phyloP scores from a whole-genome alignment of 257 asterid species.

The Ballota nigra region DNA sequence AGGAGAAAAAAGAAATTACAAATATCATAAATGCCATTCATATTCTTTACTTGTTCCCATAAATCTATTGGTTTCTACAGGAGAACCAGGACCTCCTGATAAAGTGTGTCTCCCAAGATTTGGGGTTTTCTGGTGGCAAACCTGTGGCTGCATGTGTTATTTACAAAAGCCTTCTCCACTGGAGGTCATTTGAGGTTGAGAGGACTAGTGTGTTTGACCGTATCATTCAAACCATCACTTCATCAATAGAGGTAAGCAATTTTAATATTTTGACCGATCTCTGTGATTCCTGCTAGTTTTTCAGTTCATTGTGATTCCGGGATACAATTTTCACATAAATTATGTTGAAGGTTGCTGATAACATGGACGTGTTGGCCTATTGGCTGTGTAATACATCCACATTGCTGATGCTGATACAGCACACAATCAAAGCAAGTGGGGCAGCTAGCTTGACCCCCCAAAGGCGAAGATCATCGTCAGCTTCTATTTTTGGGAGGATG shows the following conservation, averaged over 20 bases:
- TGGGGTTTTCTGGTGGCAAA: slow-evolving; percentile 94
- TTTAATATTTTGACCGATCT: neutral
- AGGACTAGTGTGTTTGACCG: slow-evolving; percentile 95
- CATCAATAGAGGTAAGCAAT: slow-evolving; percentile 75
- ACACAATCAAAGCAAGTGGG: slow-evolving; percentile 95
- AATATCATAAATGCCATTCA: neutral
- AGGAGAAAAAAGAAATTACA: neutral
- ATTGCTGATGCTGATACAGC: slow-evolving; percentile 93
- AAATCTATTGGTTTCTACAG: slow-evolving; percentile 42
- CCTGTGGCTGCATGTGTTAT: slow-evolving; percentile 94
- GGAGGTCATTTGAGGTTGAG: slow-evolving; percentile 99
- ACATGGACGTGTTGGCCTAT: slow-evolving; percentile 78
- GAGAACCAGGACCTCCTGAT: slow-evolving; percentile 94
- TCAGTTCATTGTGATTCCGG: slow-evolving; percentile 2
- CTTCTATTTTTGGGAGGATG: slow-evolving; percentile 98
- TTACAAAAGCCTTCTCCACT: slow-evolving; percentile 95
- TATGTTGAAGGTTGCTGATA: slow-evolving; percentile 69
- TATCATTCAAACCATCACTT: slow-evolving; percentile 78
- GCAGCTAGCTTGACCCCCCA: slow-evolving; percentile 97
- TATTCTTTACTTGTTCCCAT: slow-evolving; percentile 6
- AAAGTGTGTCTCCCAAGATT: slow-evolving; percentile 89
- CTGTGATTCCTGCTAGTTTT: slow-evolving; percentile 11
- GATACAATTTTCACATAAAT: neutral
- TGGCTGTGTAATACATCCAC: slow-evolving; percentile 96
- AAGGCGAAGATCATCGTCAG: slow-evolving; percentile 88